Conservation (phyloP, 768 basidiomycete species). For the Kwoniella heveanensis region DNA sequence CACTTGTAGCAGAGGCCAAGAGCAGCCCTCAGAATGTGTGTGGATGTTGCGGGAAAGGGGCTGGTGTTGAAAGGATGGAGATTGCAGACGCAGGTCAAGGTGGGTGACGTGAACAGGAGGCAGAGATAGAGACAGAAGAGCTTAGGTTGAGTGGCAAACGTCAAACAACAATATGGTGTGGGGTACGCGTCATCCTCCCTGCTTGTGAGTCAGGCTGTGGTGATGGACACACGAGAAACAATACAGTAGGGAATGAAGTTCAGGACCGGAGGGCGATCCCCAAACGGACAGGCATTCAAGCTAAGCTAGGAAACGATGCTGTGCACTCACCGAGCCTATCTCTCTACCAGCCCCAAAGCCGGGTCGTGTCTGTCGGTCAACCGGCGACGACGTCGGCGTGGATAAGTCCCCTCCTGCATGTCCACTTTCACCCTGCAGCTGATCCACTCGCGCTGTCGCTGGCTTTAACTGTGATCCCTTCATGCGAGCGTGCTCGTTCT, state of each 20-base stretch:
- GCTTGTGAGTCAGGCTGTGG: no score
- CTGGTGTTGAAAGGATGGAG: no score
- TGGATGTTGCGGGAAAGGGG: no score
- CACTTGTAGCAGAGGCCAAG: no score
- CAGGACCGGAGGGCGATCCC: no score
- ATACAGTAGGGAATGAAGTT: no score
- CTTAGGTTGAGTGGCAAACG: neutral
- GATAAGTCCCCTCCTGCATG: neutral
- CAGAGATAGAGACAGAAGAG: no score
- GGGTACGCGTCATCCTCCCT: neutral
- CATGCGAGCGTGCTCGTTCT: no score
- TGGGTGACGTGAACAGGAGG: no score
- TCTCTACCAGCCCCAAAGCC: conserved; percentile 34
- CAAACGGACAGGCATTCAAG: no score
- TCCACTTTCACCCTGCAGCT: neutral
- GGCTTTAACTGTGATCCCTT: neutral
- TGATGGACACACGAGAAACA: no score
- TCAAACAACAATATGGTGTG: neutral
- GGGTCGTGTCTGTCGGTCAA: conserved; percentile 26
- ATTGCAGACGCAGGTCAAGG: neutral
- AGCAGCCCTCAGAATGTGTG: no score
- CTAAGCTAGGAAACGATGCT: neutral
- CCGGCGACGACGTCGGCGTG: conserved; percentile 4
- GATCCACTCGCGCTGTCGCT: neutral
- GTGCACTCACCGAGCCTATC: conserved; percentile 45